phyloP scores from a whole-genome alignment of 768 basidiomycete species.

The Suillus ampliporus region DNA sequence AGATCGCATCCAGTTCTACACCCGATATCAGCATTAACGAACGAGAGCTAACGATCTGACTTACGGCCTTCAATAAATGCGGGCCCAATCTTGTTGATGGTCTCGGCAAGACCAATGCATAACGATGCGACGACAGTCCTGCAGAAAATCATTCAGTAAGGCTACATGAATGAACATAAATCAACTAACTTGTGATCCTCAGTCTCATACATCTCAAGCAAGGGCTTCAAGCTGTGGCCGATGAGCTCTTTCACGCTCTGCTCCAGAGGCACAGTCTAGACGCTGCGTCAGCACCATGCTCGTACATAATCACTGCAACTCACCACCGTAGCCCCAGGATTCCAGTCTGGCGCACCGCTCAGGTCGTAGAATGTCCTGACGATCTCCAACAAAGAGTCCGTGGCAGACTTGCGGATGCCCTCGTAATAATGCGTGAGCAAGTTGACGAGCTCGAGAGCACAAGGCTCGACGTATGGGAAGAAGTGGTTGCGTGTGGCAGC shows the following conservation, averaged over 20 bases:
- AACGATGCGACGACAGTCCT: slow-evolving; percentile 89
- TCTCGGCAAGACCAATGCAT: slow-evolving; percentile 89
- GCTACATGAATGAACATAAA: slow-evolving; percentile 10
- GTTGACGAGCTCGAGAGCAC: slow-evolving; percentile 76
- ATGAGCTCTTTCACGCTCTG: slow-evolving; percentile 80
- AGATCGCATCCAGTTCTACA: slow-evolving; percentile 76
- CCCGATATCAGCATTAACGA: slow-evolving; percentile 16
- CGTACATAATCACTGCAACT: slow-evolving; percentile 32
- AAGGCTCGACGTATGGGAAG: slow-evolving; percentile 88
- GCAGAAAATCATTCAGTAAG: slow-evolving; percentile 17
- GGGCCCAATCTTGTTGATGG: slow-evolving; percentile 90
- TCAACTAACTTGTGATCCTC: slow-evolving; percentile 95
- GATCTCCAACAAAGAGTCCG: slow-evolving; percentile 86
- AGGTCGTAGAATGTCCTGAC: slow-evolving; percentile 92
- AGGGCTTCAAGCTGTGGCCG: slow-evolving; percentile 69
- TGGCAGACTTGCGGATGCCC: slow-evolving; percentile 93
- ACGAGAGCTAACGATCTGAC: slow-evolving; percentile 33
- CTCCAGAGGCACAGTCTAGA: slow-evolving; percentile 56
- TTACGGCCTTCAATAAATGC: slow-evolving; percentile 79
- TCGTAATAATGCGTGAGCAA: slow-evolving; percentile 94
- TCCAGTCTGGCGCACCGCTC: slow-evolving; percentile 83
- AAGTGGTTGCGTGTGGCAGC: slow-evolving; percentile 80
- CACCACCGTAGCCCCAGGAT: slow-evolving; percentile 70
- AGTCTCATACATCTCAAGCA: slow-evolving; percentile 88
- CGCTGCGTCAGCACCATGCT: slow-evolving; percentile 15